Base-by-base conservation (phyloP, 2,329 filamentous ascomycete species). In the Furcasterigmium sp. region DNA sequence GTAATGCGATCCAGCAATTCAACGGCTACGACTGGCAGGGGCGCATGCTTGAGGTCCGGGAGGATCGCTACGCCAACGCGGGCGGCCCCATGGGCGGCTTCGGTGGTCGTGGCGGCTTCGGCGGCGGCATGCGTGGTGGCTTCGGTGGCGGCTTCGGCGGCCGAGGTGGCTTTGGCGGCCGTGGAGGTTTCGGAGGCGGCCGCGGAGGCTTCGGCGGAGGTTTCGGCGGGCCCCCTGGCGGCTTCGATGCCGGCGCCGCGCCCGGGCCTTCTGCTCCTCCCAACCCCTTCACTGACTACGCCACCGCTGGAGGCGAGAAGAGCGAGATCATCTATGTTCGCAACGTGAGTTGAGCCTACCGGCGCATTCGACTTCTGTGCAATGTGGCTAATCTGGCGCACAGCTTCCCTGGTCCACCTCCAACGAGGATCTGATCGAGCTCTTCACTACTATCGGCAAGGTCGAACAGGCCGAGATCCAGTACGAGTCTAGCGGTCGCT, bases 1-100 rank as follows among this genome's bases (percentile, higher is more conserved):
- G 90, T 53, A 95, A 90, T 59, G 93, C 93, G 18, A 98, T 98
- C 52, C 84, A 90, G 59, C 91, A 96, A 55, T 98, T 97, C 75
- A 96, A 97, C 61, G 93, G 93, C 46, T 97, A 95, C 62, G 93
- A 98, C 51, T 98, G 93, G 93, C 91, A 97, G 64, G 93, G 93
- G 10, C 86, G 93, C 46, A 72, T 84, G 41, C 80, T 98, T 40
- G 93, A 98, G 64, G 93, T 98, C 50, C 90, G 93, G 50, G 91
- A 97, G 67, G 93, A 98, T 61, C 86, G 93, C 45, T 98, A 91
- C 61, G 93, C 93, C 46, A 83, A 81, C 47, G 65, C 68, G 20
- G 72, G 67, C 47, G 82, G 82, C 47, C 66, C 69, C 26, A 68
- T 64, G 49, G 65, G 55, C 61, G 73, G 56, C 71, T 79, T 77